These are phyloP conservation scores for Coemansia sp. DNA, from an alignment of 192 early-diverging fungal species.

Conservation along the genomic window DNA sequence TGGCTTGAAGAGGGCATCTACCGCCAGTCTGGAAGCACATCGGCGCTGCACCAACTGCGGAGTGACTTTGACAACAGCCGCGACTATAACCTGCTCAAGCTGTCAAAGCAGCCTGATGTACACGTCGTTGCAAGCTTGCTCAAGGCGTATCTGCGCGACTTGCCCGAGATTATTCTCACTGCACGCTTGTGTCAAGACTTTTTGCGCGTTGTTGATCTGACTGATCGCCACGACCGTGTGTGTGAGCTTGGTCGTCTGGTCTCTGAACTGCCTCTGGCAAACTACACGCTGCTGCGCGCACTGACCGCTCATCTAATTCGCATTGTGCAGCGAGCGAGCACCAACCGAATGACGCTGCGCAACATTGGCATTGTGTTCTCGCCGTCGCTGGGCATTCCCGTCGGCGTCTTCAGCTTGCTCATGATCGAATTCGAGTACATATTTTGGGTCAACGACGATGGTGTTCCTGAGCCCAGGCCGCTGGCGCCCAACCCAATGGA, in stretches of 20 bases:
- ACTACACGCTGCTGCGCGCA: constrained; percentile 86
- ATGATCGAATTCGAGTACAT: constrained; percentile 88
- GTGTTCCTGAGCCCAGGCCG: constrained; percentile 55
- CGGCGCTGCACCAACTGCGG: constrained; percentile 73
- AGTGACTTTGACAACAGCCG: constrained; percentile 72
- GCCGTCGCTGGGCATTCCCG: constrained; percentile 91
- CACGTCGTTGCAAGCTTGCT: constrained; percentile 91
- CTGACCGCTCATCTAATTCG: constrained; percentile 88
- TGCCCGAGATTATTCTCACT: constrained; percentile 85
- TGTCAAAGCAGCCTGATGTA: constrained; percentile 75
- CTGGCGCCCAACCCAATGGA: not conserved
- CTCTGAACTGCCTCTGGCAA: constrained; percentile 73
- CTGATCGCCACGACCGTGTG: constrained; percentile 78
- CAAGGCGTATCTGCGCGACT: constrained; percentile 88
- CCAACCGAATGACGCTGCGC: constrained; percentile 93
- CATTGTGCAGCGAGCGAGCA: constrained; percentile 77
- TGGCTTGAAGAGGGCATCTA: constrained; percentile 93
- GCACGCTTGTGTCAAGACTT: constrained; percentile 85
- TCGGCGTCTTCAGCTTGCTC: constrained; percentile 88
- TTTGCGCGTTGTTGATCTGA: constrained; percentile 77
- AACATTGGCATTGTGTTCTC: constrained; percentile 97
- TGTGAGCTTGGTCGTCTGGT: constrained; percentile 80
- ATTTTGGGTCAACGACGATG: constrained; percentile 72
- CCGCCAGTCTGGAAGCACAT: constrained; percentile 78
- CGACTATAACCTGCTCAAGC: constrained; percentile 51